phyloP scores from a whole-genome alignment of 768 basidiomycete species.

The Lactarius indigo region DNA sequence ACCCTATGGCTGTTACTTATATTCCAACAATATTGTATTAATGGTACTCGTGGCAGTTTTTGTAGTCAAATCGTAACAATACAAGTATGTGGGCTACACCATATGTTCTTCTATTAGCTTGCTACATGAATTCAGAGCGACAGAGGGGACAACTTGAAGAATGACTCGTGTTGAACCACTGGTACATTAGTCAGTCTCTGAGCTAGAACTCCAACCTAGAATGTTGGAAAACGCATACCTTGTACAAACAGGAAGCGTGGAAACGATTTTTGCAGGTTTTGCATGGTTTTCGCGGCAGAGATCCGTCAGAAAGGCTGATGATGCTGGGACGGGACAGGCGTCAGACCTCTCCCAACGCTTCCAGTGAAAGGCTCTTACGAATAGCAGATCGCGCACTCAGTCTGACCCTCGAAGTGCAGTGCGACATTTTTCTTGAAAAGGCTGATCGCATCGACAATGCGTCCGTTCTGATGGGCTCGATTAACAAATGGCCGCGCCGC shows the following conservation, averaged over 20 bases:
- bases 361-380: slow-evolving; percentile 49
- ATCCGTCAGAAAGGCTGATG: slow-evolving; percentile 85
- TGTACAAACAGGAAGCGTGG: slow-evolving; percentile 89
- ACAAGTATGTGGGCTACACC: neutral
- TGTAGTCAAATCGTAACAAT: neutral
- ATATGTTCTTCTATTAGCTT: neutral
- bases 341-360: neutral
- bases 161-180: slow-evolving; percentile 92
- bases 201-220: neutral
- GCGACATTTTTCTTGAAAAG: slow-evolving; percentile 94
- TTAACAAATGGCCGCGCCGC: neutral
- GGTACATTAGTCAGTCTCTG: neutral
- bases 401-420: slow-evolving; percentile 91
- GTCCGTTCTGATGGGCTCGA: slow-evolving; percentile 62
- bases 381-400: slow-evolving; percentile 96
- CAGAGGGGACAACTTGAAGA: slow-evolving; percentile 90
- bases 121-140: slow-evolving; percentile 71
- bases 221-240: slow-evolving; percentile 43
- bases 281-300: slow-evolving; percentile 86
- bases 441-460: slow-evolving; percentile 80
- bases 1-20: neutral
- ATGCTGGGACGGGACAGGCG: slow-evolving; percentile 48
- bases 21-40: neutral
- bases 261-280: slow-evolving; percentile 93
- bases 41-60: neutral